Base-by-base conservation (phyloP, 768 basidiomycete genomes). In the Rhodotorula paludigena region DNA sequence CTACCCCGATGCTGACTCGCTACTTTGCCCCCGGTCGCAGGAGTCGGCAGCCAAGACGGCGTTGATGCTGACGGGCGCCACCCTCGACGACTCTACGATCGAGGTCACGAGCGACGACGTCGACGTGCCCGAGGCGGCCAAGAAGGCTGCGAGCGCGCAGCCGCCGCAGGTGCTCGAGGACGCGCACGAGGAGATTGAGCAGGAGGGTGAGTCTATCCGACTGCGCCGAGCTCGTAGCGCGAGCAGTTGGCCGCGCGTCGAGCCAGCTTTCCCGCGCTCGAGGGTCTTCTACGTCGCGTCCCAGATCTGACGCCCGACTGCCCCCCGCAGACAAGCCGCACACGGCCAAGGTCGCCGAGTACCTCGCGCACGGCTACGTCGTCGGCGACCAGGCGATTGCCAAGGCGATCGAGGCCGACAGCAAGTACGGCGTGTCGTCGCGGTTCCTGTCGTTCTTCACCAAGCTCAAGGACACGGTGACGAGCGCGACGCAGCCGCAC, bases 321-420 rank as follows among this genome's bases (percentile, higher is more conserved):
- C 21, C 23, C 38, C 11, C 21, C 35, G 30, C 23, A 45, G 92
- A 94, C 79, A 99, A 99, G 81, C 94, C 94, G 1, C 66, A 55
- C 30, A 61, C 68, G 64, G 68, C 76, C 85, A 90, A 96, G 75
- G 88, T 89, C 35, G 93, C 94, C 36, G 94, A 97, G 78, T 91
- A 93, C 78, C 84, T 99, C 52, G 91, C 94, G 3, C 86, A 85
- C 75, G 96, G 94, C 3, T 97, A 98, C 80, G 75, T 76, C 57
- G 83, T 98, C 35, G 85, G 86, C 25, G 93, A 98, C 76, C 76
- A 82, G 55, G 83, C 92, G 73, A 82, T 98, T 53, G 82, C 88
- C 73, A 76, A 77, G 62, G 80, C 81, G 23, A 81, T 82, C 67
- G 80, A 79, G 59, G 74, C 79, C 64, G 80, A 81, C 76, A 32